phyloP scores from a whole-genome alignment of 768 basidiomycete species.

The Hebeloma cylindrosporum region DNA sequence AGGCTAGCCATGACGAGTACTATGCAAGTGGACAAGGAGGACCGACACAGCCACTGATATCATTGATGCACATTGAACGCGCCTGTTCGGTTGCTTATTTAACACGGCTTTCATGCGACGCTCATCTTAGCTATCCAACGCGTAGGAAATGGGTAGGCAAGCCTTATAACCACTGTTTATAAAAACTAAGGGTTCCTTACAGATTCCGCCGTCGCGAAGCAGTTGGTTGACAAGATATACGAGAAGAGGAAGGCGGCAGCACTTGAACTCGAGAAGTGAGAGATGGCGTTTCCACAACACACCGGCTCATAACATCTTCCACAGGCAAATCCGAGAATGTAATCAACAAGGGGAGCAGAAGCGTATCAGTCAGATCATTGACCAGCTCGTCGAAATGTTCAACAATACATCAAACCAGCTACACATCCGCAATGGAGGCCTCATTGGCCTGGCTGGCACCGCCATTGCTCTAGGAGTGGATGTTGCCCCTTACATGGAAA shows the following conservation, averaged over 20 bases:
- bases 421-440: constrained; percentile 90
- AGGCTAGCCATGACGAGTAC: no score
- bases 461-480: constrained; percentile 96
- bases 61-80: no score
- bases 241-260: constrained; percentile 96
- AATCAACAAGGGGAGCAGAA: constrained; percentile 78
- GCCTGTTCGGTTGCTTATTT: neutral
- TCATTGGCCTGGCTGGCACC: constrained; percentile 94
- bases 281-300: constrained; percentile 3
- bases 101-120: constrained; percentile 7
- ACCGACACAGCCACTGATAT: no score
- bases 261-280: constrained; percentile 91
- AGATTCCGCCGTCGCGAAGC: constrained; percentile 78
- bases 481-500: constrained; percentile 91
- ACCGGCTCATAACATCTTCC: constrained; percentile 2
- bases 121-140: constrained; percentile 11
- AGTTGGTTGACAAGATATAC: constrained; percentile 90
- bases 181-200: constrained; percentile 3
- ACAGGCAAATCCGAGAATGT: constrained; percentile 83
- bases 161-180: neutral
- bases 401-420: constrained; percentile 77
- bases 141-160: constrained; percentile 25
- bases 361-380: constrained; percentile 83
- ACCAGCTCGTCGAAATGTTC: constrained; percentile 95
- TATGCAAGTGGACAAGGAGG: no score